phyloP scores from a whole-genome alignment of 495 filamentous ascomycete genomes.

The Saxispiralis lemnorum region DNA sequence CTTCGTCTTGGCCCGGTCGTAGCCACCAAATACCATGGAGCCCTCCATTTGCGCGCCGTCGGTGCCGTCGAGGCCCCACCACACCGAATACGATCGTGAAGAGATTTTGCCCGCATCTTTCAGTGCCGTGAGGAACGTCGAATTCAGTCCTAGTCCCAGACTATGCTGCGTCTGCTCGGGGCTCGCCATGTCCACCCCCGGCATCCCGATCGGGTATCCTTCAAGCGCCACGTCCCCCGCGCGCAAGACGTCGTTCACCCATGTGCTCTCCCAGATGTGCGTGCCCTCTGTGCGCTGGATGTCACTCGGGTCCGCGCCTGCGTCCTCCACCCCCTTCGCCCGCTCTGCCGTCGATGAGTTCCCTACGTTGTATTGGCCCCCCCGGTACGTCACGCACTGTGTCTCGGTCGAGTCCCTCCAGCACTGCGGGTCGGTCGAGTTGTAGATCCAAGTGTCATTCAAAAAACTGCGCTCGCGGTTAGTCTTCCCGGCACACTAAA shows the following conservation, averaged over 20 bases:
- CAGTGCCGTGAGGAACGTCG: constrained; percentile 26
- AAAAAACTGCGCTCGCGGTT: constrained; percentile 16
- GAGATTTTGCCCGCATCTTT: constrained; percentile 21
- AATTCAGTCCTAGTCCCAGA: constrained; percentile 26
- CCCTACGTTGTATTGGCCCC: constrained; percentile 45
- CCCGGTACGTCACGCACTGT: constrained; percentile 42
- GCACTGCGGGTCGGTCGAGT: constrained; percentile 31
- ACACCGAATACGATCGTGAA: constrained; percentile 26
- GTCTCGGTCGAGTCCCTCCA: constrained; percentile 39
- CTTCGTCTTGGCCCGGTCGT: constrained; percentile 27
- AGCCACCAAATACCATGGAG: constrained; percentile 28
- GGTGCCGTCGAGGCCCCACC: constrained; percentile 28
- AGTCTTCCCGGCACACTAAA: too few relatives aligned
- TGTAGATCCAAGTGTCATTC: constrained; percentile 28
- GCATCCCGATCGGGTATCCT: constrained; percentile 26
- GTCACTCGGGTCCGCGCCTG: not conserved
- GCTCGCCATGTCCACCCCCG: constrained; percentile 39
- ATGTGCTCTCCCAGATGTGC: not conserved
- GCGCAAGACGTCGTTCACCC: not conserved
- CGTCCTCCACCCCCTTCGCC: not conserved
- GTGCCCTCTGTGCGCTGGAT: not conserved
- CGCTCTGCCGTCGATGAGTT: constrained; percentile 33
- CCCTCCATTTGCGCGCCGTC: constrained; percentile 22
- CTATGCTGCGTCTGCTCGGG: constrained; percentile 27
- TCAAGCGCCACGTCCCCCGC: not conserved